Base-by-base conservation (phyloP, 352 stramenopile genomes). In the Globisporangium middletonii region DNA sequence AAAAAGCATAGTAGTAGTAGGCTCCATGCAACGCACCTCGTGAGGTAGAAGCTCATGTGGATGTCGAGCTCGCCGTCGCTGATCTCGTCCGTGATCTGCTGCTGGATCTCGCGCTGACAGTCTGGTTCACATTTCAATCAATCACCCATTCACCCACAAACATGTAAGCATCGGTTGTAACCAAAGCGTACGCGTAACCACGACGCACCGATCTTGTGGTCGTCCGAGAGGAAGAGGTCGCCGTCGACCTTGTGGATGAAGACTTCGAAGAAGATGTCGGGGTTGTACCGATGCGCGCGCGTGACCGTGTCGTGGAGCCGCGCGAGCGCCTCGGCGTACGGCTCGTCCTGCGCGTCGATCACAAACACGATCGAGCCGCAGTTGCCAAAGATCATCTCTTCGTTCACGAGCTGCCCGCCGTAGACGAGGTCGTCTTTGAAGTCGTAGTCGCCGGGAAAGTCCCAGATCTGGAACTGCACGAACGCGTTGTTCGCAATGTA, bases 241-340 rank as follows among this genome's bases (percentile, higher is more conserved):
- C 97, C 97, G 69, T 99, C 97, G 8, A 99, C 96, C 72, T 98
- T 98, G 88, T 99, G 97, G 56, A 99, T 98, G 68, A 99, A 99
- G 23, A 99, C 95, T 67, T 99, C 96, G 59, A 99, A 95, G 42
- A 94, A 80, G 64, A 99, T 98, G 59, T 95, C 84, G 12, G 96
- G 94, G 68, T 99, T 99, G 72, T 97, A 93, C 23, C 73, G 66
- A 57, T 96, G 86, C 37, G 87, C 90, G 19, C 83, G 75, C 46
- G 77, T 79, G 45, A 97, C 88, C 11, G 87, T 96, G 57, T 97
- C 91, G 38, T 96, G 84, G 52, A 97, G 73, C 15, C 89, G 78
- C 44, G 83, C 77, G 35, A 97, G 62, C 4, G 87, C 86, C 60
- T 97, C 90, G 0, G 81, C 79, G 62, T 94, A 95, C 42, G 85